Base-by-base conservation (phyloP, 768 basidiomycete species). In the Austroboletus eburneus region DNA sequence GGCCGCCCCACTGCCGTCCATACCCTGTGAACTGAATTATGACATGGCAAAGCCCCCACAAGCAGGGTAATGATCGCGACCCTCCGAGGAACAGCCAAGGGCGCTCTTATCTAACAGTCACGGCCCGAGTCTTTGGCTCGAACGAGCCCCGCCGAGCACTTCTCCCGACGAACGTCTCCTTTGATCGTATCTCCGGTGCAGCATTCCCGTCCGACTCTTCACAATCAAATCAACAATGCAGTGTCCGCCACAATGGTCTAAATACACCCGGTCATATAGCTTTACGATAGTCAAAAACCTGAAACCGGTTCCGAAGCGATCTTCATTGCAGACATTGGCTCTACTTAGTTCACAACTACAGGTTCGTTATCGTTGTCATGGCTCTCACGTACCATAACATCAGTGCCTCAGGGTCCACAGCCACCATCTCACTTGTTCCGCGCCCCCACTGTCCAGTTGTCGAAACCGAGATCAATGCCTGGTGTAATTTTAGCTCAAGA, bases 381-480 rank as follows among this genome's bases (percentile, higher is more conserved):
- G 24, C n/a, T 34, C 29, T 34, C 39, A 42, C 46, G 36, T 43
- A 24, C 48, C 29, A 29, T 16, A 18, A 17, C n/a, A 39, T 46
- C 48, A 17, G 9, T n/a, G 4, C 21, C 27, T 23, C 37, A 41
- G 25, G 22, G 12, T 42, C 25, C 34, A 23, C 24, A 14, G 29
- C 32, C 24, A 39, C 17, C 22, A 18, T 33, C 37, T 52, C 20
- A 49, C 39, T 50, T 45, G 24, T 35, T 47, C 22, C 27, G 34
- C 29, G 39, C 49, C 23, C 45, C 39, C 29, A 32, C 21, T 14
- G 65, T 61, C 84, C 83, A 85, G 58, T 85, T 66, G n/a, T 82
- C 81, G 56, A 86, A 85, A 9, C 83, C 83, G 39, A 85, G 77
- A 39, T 83, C 80, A 44, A 85, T 69, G 40, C 79, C 80, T 82